These are phyloP conservation scores for Athelia psychrophila DNA, from an alignment of 1,284 basidiomycete species.

Conservation along the genomic window DNA sequence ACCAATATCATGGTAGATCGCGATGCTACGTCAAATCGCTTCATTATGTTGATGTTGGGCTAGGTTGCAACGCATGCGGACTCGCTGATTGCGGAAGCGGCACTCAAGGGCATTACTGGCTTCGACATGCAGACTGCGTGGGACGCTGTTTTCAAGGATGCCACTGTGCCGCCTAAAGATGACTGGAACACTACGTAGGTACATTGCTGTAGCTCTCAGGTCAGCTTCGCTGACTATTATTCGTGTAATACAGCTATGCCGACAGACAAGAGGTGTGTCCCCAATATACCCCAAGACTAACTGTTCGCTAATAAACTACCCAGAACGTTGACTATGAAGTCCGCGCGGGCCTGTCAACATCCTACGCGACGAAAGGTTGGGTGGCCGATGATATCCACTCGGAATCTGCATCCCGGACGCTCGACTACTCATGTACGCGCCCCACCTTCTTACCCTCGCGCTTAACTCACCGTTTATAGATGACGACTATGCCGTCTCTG, in stretches of 20 bases:
- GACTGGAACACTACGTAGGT: conserved; percentile 52
- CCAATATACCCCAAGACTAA: not conserved
- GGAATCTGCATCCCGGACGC: conserved; percentile 73
- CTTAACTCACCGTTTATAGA: conserved; percentile 40
- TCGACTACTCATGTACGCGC: conserved; percentile 73
- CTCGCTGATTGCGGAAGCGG: conserved; percentile 77
- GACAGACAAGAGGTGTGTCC: conserved; percentile 68
- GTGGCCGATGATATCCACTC: conserved; percentile 81
- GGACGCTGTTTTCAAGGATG: conserved; percentile 77
- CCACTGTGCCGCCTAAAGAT: conserved; percentile 60
- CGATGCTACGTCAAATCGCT: not conserved
- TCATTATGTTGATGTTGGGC: not conserved
- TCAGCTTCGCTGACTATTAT: not conserved
- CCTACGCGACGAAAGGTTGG: conserved; percentile 69
- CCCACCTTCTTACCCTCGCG: not conserved
- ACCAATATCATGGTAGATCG: conserved; percentile 68
- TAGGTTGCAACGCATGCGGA: conserved; percentile 80
- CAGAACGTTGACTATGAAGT: conserved; percentile 80
- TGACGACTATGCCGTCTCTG: conserved; percentile 73
- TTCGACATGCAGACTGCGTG: conserved; percentile 70
- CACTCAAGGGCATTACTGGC: conserved; percentile 58
- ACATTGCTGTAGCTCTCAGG: not conserved
- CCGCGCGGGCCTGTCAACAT: conserved; percentile 71
- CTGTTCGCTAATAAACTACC: not conserved
- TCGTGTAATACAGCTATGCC: conserved; percentile 47